These are phyloP conservation scores for Diaporthe sp. DNA, from an alignment of 2,329 filamentous ascomycete genomes.

Conservation along the genomic window DNA sequence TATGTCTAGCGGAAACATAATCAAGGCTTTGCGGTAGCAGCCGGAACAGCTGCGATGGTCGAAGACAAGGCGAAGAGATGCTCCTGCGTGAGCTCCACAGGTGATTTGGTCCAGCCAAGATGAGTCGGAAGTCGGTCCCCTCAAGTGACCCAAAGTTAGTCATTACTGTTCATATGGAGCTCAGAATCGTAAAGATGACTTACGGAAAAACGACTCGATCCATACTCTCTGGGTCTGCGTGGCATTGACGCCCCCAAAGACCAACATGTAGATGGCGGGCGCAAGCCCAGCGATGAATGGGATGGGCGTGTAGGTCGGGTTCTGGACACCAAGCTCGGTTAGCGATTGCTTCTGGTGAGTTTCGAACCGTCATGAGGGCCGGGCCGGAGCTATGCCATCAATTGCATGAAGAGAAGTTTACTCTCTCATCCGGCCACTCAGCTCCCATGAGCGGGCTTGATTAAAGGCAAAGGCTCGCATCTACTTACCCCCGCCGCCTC, in stretches of 20 bases:
- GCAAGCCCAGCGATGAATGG: slow-evolving; percentile 8
- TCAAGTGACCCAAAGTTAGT: no score
- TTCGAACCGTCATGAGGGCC: no score
- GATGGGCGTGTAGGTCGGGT: slow-evolving; percentile 2
- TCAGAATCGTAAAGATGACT: background rate
- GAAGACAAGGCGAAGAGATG: slow-evolving; percentile 24
- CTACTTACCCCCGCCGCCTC: background rate
- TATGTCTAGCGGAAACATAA: no score
- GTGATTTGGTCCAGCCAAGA: slow-evolving; percentile 25
- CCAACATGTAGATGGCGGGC: slow-evolving; percentile 44
- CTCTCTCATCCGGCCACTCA: no score
- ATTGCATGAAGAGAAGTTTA: background rate
- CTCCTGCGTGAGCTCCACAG: slow-evolving; percentile 6
- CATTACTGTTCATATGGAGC: background rate
- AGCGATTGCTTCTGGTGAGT: background rate
- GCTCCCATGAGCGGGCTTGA: no score
- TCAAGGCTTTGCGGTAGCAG: slow-evolving; percentile 1
- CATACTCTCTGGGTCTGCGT: slow-evolving; percentile 43
- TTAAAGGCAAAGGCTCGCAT: background rate
- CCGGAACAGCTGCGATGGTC: slow-evolving; percentile 12
- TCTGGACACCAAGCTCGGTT: background rate
- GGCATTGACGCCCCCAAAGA: slow-evolving; percentile 42
- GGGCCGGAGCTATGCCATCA: background rate
- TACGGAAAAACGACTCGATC: slow-evolving; percentile 44
- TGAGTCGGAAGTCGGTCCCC: slow-evolving; percentile 22